Evolutionary conservation across 1,284 basidiomycete genomes (phyloP), one percentile per base, ranked within the genome.

Genomic region (Neolentinus lepideus): DNA sequence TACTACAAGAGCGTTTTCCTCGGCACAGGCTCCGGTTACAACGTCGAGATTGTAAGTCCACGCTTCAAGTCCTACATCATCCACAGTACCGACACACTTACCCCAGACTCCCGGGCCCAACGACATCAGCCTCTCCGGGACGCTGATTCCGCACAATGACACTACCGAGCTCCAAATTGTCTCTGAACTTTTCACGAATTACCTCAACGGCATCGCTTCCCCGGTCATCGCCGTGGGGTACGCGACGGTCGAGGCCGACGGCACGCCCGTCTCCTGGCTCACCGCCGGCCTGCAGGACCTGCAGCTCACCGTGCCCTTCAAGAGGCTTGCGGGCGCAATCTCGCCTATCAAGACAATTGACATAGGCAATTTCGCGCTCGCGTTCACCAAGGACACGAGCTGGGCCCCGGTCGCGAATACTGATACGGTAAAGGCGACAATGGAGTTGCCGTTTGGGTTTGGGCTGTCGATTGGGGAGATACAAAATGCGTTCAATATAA

Each of bases 391-490:
- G 56, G 66, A 73, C n/a, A 69, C 69, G 1, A 78, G 86, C 33
- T 91, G 84, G 81, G 69, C 71, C 21, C 89, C 88, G 0, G 68
- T 68, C 27, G 72, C 80, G 6, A 75, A 79, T 57, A 88, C 84
- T 61, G 74, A 78, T 59, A 75, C 78, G 9, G 77, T 91, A 22
- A 74, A 77, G 29, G 89, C 86, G 12, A 68, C 67, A 33, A 72
- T 92, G 60, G 85, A 76, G 57, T 69, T 92, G 54, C 90, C 89
- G 27, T 92, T 92, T 61, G 90, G 89, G n/a, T 91, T 92, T 69
- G 71, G 72, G 25, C 54, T 91, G 12, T 70, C 74, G n/a, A 83
- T 92, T 54, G 76, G 76, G 27, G 67, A 83, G 61, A 88, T 91
- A 29, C 71, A 80, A 65, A 91, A 90, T 66, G 72, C 74, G 56